Conservation (phyloP, 2,329 filamentous ascomycete species). For the Albifimbria verrucaria region DNA sequence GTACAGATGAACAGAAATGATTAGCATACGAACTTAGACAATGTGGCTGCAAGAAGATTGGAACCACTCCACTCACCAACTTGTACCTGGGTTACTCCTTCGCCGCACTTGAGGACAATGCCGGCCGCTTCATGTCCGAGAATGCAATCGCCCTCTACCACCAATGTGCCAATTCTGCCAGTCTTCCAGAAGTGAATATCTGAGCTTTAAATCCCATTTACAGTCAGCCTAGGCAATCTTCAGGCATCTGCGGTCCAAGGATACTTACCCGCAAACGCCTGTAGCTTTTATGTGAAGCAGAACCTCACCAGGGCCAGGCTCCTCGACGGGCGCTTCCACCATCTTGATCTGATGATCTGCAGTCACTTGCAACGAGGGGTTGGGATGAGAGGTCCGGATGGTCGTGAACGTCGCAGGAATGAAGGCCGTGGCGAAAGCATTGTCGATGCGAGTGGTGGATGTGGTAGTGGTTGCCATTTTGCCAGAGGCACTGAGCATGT, state of each 20-base stretch:
- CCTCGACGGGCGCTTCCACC: constrained; percentile 53
- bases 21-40: neutral
- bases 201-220: constrained; percentile 36
- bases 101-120: constrained; percentile 53
- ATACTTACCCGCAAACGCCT: constrained; percentile 57
- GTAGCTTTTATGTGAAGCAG: constrained; percentile 60
- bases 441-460: no score
- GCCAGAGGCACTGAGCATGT: no score
- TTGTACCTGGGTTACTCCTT: constrained; percentile 49
- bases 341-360: constrained; percentile 57
- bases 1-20: neutral
- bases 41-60: neutral
- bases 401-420: no score
- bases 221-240: constrained; percentile 3
- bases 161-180: constrained; percentile 60
- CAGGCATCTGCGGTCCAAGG: neutral
- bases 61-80: constrained; percentile 35
- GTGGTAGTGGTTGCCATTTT: no score
- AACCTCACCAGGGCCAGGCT: constrained; percentile 51
- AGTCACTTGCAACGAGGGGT: constrained; percentile 41
- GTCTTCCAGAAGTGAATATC: constrained; percentile 68
- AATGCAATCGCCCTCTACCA: constrained; percentile 61
- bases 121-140: constrained; percentile 65
- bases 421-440: no score
- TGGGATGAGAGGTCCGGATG: constrained; percentile 26